Evolutionary conservation across 345 rosid species (phyloP), one percentile per base, ranked within the genome.

Genomic region (Sapria himalayana): DNA sequence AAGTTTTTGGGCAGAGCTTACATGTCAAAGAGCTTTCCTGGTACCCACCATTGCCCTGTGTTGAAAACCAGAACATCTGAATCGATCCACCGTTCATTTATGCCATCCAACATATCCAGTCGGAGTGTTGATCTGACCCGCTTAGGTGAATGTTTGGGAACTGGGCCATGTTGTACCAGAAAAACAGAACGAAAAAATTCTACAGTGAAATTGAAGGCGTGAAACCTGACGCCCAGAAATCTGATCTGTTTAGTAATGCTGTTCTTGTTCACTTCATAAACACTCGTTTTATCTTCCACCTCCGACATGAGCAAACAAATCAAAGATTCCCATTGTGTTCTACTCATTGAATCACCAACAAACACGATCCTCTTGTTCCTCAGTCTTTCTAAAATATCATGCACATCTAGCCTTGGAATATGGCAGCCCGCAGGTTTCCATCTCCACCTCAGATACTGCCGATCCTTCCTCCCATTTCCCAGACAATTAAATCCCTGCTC

Each of bases 21-120:
- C 95, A 56, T 70, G 27, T 66, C 75, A 29, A 79, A 84, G 47
- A 76, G 79, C 85, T 84, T 84, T 63, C 81, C 80, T n/a, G 95
- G 93, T 45, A 72, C 86, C 95, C 95, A 84, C 95, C 95, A 84
- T 29, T 84, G 95, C 37, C 93, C 95, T 0, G 89, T 67, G 53
- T 84, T 84, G 69, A 84, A 84, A 42, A 84, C 56, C 32, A 84
- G 85, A 56, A 64, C 60, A 65, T 84, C 95, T 2, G 93, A 74
- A 19, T 71, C 54, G 40, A 63, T 49, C 95, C 95, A 84, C 44
- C 62, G 62, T 6, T 63, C 53, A 70, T 78, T 79, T 47, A 72
- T 70, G 37, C 66, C 76, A 66, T 84, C 93, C 59, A 79, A 33
- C 57, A 69, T 66, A 29, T 84, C 93, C 66, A 79, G 63, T 46